phyloP scores from a whole-genome alignment of 2,329 filamentous ascomycete genomes.

The Fusarium dlaminii region DNA sequence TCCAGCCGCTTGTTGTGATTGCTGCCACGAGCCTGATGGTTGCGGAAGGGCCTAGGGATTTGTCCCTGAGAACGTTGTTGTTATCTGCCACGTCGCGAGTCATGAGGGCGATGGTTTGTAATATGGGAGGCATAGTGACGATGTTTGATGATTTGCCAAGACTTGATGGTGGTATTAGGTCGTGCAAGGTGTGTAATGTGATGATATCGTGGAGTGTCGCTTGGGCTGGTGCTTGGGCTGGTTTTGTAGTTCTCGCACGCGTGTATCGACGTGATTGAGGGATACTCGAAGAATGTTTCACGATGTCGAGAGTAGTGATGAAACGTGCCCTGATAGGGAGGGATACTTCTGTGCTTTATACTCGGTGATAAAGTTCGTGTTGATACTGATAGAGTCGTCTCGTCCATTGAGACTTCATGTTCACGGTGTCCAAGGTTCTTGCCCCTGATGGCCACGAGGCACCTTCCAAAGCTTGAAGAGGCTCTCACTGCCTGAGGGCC shows the following conservation, averaged over 20 bases:
- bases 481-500: too few species aligned
- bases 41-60: constrained; percentile 1
- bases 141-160: background rate
- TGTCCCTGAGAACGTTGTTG: constrained; percentile 16
- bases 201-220: background rate
- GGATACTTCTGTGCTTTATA: background rate
- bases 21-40: constrained; percentile 40
- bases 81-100: background rate
- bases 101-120: background rate
- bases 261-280: background rate
- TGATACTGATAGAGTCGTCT: background rate
- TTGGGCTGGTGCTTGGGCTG: background rate
- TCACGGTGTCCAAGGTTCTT: background rate
- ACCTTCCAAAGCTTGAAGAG: background rate
- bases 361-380: background rate
- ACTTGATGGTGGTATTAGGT: background rate
- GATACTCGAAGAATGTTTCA: constrained; percentile 10
- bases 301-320: background rate
- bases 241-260: background rate
- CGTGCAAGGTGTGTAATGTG: background rate
- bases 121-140: background rate
- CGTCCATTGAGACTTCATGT: background rate
- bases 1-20: constrained; percentile 42
- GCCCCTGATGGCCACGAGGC: background rate
- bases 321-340: background rate